These are phyloP conservation scores for Pyrenochaeta sp. DNA, from an alignment of 2,329 filamentous ascomycete genomes.

Conservation along the genomic window DNA sequence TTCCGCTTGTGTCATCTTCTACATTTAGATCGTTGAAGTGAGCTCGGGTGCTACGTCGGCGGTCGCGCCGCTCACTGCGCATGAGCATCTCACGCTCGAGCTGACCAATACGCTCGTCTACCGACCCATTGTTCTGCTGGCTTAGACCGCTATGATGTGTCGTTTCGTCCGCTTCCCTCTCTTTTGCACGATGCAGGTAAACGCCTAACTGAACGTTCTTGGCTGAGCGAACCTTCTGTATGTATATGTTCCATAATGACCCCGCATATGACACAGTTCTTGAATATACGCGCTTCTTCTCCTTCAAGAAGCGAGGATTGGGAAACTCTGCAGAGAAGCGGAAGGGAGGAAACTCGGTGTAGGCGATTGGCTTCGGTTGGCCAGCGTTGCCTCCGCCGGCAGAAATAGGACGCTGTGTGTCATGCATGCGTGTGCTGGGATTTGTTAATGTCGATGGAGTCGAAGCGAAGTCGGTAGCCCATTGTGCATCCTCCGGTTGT, in stretches of 20 bases:
- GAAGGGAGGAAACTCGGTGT: slow-evolving; percentile 66
- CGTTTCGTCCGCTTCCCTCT: slow-evolving; percentile 60
- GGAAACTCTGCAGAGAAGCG: slow-evolving; percentile 67
- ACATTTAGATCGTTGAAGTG: slow-evolving; percentile 32
- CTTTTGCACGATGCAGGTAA: slow-evolving; percentile 67
- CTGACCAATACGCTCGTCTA: slow-evolving; percentile 63
- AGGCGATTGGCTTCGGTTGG: slow-evolving; percentile 54
- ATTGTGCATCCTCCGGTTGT: slow-evolving; percentile 64
- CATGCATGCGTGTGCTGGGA: slow-evolving; percentile 41
- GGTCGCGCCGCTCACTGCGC: slow-evolving; percentile 49
- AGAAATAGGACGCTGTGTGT: slow-evolving; percentile 42
- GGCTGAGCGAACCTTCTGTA: slow-evolving; percentile 64
- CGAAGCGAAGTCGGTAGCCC: slow-evolving; percentile 63
- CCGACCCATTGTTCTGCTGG: slow-evolving; percentile 53
- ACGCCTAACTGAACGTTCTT: slow-evolving; percentile 67
- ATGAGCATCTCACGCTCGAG: slow-evolving; percentile 63
- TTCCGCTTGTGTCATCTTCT: slow-evolving; percentile 56
- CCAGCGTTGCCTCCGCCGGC: slow-evolving; percentile 47
- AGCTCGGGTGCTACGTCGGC: slow-evolving; percentile 36
- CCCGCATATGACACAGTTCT: slow-evolving; percentile 68
- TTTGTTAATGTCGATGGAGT: slow-evolving; percentile 53
- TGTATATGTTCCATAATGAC: slow-evolving; percentile 69
- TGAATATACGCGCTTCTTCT: slow-evolving; percentile 67
- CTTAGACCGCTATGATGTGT: slow-evolving; percentile 49
- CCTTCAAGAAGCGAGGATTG: slow-evolving; percentile 63